Conservation (phyloP, 1,284 basidiomycete species). For the Puccinia brachypodii region DNA sequence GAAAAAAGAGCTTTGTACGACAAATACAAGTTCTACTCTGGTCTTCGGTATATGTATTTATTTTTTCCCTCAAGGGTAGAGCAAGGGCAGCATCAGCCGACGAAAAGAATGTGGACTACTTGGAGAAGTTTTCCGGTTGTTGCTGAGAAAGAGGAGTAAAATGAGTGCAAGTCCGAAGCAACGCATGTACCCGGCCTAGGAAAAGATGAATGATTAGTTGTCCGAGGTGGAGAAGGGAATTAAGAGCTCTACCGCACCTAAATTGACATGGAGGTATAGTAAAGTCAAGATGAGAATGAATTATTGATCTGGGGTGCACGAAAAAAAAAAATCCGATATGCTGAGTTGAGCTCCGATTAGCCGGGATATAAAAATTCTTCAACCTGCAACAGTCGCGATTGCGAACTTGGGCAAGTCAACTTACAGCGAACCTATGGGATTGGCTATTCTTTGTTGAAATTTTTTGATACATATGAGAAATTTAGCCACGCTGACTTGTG, state of each 20-base stretch:
- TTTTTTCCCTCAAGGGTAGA: slow-evolving; percentile 4
- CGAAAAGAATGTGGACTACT: neutral
- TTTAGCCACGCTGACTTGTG: no score
- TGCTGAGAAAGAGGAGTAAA: neutral
- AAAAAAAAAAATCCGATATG: neutral
- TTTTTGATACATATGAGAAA: neutral
- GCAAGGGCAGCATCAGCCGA: neutral
- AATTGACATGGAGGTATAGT: neutral
- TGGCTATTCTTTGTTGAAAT: no score
- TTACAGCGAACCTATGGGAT: neutral
- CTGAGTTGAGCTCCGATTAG: neutral
- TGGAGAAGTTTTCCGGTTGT: neutral
- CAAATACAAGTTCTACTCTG: slow-evolving; percentile 7
- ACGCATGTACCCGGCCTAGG: neutral
- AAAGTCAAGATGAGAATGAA: slow-evolving; percentile 5
- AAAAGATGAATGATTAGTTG: neutral
- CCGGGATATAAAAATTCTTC: neutral
- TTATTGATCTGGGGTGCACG: neutral
- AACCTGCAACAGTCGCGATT: neutral
- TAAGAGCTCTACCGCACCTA: neutral
- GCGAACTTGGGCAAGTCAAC: neutral
- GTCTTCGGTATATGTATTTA: neutral
- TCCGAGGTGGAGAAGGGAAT: slow-evolving; percentile 4
- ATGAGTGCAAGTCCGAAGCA: neutral
- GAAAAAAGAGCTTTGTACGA: neutral